Percentiles rank a stretch among this genome's conserved stretches.
Evolutionary conservation across 2,329 filamentous ascomycete genomes (phyloP).

Genomic region (Sporothrix euskadiensis): DNA sequence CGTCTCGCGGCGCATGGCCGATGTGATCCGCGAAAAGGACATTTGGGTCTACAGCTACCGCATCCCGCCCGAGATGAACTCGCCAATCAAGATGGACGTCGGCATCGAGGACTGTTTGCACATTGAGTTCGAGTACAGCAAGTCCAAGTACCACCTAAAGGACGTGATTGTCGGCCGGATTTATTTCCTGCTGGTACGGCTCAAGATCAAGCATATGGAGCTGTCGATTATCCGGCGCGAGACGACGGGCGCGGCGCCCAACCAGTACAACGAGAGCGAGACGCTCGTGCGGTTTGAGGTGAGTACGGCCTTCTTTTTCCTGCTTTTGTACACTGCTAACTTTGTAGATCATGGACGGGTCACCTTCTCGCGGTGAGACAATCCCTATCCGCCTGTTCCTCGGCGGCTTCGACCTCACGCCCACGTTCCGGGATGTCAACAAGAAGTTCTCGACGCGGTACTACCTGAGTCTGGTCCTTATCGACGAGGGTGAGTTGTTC

Average conservation of each 20-base stretch:
- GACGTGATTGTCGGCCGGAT: slow-evolving; percentile 98
- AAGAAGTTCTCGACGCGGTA: slow-evolving; percentile 99
- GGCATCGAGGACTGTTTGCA: slow-evolving; percentile 98
- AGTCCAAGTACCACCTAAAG: slow-evolving; percentile 98
- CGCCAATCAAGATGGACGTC: slow-evolving; percentile 99
- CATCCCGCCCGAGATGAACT: slow-evolving; percentile 97
- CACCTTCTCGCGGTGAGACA: slow-evolving; percentile 89
- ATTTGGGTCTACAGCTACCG: slow-evolving; percentile 99
- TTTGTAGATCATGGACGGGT: slow-evolving; percentile 91
- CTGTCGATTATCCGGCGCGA: slow-evolving; percentile 95
- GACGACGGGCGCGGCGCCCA: slow-evolving; percentile 92
- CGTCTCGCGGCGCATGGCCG: slow-evolving; percentile 93
- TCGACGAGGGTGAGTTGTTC: slow-evolving; percentile 72
- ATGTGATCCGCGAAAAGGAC: slow-evolving; percentile 98
- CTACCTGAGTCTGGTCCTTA: slow-evolving; percentile 92
- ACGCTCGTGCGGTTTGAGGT: slow-evolving; percentile 96
- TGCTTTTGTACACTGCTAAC: neutral
- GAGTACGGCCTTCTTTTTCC: slow-evolving; percentile 28
- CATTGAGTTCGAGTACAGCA: slow-evolving; percentile 99
- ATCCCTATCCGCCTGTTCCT: slow-evolving; percentile 97
- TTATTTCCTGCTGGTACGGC: slow-evolving; percentile 92
- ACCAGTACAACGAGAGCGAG: slow-evolving; percentile 99
- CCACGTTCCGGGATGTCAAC: slow-evolving; percentile 98
- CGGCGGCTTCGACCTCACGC: slow-evolving; percentile 94
- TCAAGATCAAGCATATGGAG: slow-evolving; percentile 99